phyloP scores from a whole-genome alignment of 2,329 filamentous ascomycete species.

The Coniella vitis region DNA sequence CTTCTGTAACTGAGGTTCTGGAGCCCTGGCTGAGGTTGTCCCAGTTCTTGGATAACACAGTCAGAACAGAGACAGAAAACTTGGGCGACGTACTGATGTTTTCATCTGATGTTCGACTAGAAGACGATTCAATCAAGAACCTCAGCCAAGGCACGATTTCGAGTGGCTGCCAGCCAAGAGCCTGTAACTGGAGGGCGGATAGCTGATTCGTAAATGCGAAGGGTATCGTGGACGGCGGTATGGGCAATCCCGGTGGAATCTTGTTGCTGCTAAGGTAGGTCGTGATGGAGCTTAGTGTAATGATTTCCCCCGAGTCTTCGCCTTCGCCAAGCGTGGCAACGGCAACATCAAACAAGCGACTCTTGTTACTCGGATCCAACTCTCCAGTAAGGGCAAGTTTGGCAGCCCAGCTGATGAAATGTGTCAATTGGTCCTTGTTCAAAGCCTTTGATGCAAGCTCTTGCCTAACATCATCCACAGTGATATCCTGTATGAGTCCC shows the following conservation, averaged over 20 bases:
- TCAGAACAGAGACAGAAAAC: conserved; percentile 72
- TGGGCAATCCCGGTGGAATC: conserved; percentile 73
- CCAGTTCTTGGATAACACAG: conserved; percentile 83
- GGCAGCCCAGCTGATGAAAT: conserved; percentile 80
- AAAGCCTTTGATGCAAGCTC: conserved; percentile 80
- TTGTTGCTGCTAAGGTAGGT: conserved; percentile 70
- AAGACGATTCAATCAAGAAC: conserved; percentile 66
- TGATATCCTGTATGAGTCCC: conserved; percentile 81
- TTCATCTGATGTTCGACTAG: conserved; percentile 53
- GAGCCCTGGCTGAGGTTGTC: conserved; percentile 64
- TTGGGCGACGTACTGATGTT: conserved; percentile 64
- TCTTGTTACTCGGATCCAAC: conserved; percentile 61
- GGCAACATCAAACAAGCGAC: conserved; percentile 69
- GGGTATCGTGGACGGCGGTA: conserved; percentile 76
- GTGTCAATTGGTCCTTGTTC: conserved; percentile 66
- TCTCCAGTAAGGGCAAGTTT: conserved; percentile 65
- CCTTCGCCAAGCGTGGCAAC: conserved; percentile 62
- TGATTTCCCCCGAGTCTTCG: conserved; percentile 58
- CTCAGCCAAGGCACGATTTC: conserved; percentile 80
- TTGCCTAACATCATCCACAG: conserved; percentile 74
- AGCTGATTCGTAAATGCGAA: conserved; percentile 72
- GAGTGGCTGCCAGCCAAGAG: conserved; percentile 79
- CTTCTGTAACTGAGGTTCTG: conserved; percentile 56
- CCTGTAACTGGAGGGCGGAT: conserved; percentile 61
- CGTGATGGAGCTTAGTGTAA: conserved; percentile 69